A percentile compares a stretch with the other conserved stretches of the same genome.
Evolutionary conservation across 1,284 basidiomycete genomes (phyloP).

Genomic region (Psilocybe mexicana): DNA sequence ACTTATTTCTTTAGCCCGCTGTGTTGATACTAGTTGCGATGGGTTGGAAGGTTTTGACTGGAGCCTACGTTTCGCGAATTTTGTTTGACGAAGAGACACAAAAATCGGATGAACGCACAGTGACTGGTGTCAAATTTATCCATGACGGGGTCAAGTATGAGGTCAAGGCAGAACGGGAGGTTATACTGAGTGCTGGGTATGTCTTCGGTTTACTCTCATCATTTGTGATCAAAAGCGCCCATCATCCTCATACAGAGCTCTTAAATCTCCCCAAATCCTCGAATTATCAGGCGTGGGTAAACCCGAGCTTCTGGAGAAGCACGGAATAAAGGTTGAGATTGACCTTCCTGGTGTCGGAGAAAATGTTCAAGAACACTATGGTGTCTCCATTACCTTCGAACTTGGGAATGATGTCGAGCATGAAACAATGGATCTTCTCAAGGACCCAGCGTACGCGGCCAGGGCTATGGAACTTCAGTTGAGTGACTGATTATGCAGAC

Average conservation of each 20-base stretch:
- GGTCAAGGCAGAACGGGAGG: slow-evolving; percentile 53
- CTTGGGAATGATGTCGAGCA: slow-evolving; percentile 17
- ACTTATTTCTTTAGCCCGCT: not conserved
- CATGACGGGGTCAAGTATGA: slow-evolving; percentile 15
- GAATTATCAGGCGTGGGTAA: slow-evolving; percentile 76
- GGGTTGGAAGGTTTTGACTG: slow-evolving; percentile 28
- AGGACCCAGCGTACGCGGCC: slow-evolving; percentile 16
- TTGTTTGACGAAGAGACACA: slow-evolving; percentile 25
- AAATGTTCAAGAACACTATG: slow-evolving; percentile 69
- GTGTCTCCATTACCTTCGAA: slow-evolving; percentile 17
- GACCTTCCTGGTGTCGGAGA: slow-evolving; percentile 76
- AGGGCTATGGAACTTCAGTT: slow-evolving; percentile 19
- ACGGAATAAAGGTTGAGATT: slow-evolving; percentile 48
- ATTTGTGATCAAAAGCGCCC: not conserved
- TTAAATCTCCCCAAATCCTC: slow-evolving; percentile 68
- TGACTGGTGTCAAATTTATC: slow-evolving; percentile 23
- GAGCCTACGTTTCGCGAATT: slow-evolving; percentile 33
- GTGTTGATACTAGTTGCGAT: not conserved
- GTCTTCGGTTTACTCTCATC: slow-evolving; percentile 20
- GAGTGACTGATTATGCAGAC: not conserved
- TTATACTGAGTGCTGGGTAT: slow-evolving; percentile 54
- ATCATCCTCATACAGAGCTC: slow-evolving; percentile 27
- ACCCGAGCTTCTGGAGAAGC: slow-evolving; percentile 47
- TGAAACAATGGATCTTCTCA: slow-evolving; percentile 19
- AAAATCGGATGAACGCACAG: slow-evolving; percentile 14